Conservation (phyloP, 2,329 filamentous ascomycete species). For the Trichoderma endophyticum region DNA sequence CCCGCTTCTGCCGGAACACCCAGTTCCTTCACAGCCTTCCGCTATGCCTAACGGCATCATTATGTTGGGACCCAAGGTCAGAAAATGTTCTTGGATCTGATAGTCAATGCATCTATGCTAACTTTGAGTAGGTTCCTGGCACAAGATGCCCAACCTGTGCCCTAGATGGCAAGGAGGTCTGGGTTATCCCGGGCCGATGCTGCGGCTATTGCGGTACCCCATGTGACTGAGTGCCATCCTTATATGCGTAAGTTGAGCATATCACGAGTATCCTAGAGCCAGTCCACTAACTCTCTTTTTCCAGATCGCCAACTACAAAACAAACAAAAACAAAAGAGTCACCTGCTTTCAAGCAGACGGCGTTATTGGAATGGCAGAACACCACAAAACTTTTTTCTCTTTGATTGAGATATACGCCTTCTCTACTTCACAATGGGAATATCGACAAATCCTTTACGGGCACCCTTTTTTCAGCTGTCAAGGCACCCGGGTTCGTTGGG, state of each 20-base stretch:
- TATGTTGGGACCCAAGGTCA: conserved; percentile 20
- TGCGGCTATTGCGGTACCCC: conserved; percentile 52
- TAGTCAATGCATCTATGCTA: not conserved
- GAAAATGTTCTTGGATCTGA: not conserved
- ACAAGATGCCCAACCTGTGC: conserved; percentile 52
- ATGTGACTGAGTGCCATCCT: conserved; percentile 26
- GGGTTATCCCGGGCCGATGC: conserved; percentile 52
- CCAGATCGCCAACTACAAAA: not conserved
- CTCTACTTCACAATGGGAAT: not conserved
- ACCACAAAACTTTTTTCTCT: not conserved
- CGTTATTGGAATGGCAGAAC: not conserved
- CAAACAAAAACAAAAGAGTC: not conserved
- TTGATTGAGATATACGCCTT: not conserved
- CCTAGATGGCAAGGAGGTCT: conserved; percentile 48
- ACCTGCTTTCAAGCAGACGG: not conserved
- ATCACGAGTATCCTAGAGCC: not conserved
- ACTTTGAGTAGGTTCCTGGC: conserved; percentile 40
- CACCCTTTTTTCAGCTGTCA: not conserved
- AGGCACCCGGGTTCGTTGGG: not conserved
- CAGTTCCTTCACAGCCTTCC: not conserved
- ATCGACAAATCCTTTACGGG: not conserved
- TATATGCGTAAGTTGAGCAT: not conserved
- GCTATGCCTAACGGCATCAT: conserved; percentile 10
- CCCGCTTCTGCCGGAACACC: not conserved
- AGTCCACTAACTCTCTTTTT: not conserved